Conservation (phyloP, 2,329 filamentous ascomycete species). For the Clonostachys sp. region DNA sequence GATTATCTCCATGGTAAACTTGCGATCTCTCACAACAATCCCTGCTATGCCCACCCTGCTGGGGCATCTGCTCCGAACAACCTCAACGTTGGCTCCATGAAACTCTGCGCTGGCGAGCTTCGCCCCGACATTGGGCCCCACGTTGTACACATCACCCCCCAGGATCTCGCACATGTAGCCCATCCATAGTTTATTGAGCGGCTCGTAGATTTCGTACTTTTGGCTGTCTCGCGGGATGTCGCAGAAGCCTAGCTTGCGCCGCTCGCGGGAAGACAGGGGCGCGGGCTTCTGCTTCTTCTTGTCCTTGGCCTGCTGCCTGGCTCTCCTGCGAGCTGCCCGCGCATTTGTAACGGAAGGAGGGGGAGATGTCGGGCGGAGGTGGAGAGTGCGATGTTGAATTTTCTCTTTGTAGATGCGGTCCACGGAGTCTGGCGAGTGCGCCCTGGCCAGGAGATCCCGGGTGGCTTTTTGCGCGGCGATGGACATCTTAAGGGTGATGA, state of each 20-base stretch:
- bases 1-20: constrained; percentile 80
- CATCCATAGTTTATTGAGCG: constrained; percentile 74
- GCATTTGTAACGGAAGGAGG: constrained; percentile 47
- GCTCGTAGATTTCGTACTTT: constrained; percentile 68
- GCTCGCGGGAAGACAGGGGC: constrained; percentile 76
- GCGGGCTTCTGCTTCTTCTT: constrained; percentile 47
- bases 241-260: constrained; percentile 68
- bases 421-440: constrained; percentile 71
- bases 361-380: constrained; percentile 72
- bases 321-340: constrained; percentile 51
- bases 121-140: constrained; percentile 58
- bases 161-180: constrained; percentile 82
- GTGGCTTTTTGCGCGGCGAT: constrained; percentile 26
- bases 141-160: constrained; percentile 51
- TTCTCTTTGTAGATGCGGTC: constrained; percentile 74
- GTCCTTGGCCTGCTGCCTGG: constrained; percentile 36
- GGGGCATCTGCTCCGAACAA: constrained; percentile 76
- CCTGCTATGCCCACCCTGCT: constrained; percentile 79
- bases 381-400: constrained; percentile 76
- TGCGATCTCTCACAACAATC: constrained; percentile 85
- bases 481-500: no score
- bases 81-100: constrained; percentile 79
- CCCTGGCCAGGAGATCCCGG: constrained; percentile 66
- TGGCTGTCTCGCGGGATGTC: constrained; percentile 63
- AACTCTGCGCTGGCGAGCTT: constrained; percentile 85